Evolutionary conservation across 352 stramenopile species (phyloP), one percentile per base, ranked within the genome.

Genomic region (Globisporangium yorkense): DNA sequence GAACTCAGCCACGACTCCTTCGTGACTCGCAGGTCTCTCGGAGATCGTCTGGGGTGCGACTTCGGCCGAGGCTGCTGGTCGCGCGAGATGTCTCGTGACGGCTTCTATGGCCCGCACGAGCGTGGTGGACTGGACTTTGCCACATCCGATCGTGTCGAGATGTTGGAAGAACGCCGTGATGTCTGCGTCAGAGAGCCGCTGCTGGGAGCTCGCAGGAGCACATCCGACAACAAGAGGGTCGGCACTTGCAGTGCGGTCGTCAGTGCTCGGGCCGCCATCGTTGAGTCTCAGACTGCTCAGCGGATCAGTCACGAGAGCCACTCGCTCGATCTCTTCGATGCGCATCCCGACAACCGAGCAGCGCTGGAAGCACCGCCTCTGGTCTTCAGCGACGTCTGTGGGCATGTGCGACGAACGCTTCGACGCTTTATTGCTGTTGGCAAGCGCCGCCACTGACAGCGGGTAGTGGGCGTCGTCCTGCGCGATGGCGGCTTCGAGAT

Each of bases 401-500:
- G 59, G 51, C 8, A 63, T 53, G 9, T 61, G 60, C 8, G 61
- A 54, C 6, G 59, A 52, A 6, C 35, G 51, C 55, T 74, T 63
- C 21, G 55, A 47, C 9, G 59, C 65, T 1, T 68, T 68, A 58
- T 62, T 54, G 40, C 46, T 67, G 15, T 68, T 59, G 3, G 54
- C 20, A 1, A 85, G 46, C 10, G 46, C 40, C 0, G 61, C 54
- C 33, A 55, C 20, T 13, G 54, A 65, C 27, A 89, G 52, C 6
- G 77, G 67, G 37, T 76, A 85, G 33, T 37, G 53, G 0, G 59
- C 16, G 20, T 72, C 80, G 57, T 77, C 72, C 55, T 82, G 75
- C 0, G 74, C 70, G 41, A 89, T 53, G 1, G 54, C 70, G 9
- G 70, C 72, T 58, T 89, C 80, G 39, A 89, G 67, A 5, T 70